Evolutionary conservation across 768 basidiomycete genomes (phyloP), one percentile per base, ranked within the genome.

Genomic region (Hebeloma cylindrosporum): DNA sequence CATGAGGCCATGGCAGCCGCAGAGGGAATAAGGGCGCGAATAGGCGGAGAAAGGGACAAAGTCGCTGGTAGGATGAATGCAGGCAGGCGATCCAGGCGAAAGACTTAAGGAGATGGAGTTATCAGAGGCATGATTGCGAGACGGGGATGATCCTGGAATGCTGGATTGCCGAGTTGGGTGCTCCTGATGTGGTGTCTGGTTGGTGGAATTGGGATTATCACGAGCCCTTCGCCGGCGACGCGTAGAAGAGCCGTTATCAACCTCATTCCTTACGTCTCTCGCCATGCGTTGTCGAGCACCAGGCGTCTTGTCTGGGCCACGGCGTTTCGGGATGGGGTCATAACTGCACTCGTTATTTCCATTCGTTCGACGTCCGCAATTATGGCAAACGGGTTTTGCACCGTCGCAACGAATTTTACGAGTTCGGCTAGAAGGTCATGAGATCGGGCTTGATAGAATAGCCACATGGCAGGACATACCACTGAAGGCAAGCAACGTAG

Each of bases 381-480:
- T 88, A 57, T 85, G 78, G 57, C 88, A 91, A 7, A 72, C 57
- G 7, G 88, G 88, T 52, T 83, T 88, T 7, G 82, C 82, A 41
- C 88, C 88, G 60, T 90, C 88, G 61, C 88, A 91, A 4, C 88
- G 81, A 51, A 86, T 88, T 58, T 91, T 91, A 18, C 87, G 77
- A 11, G 73, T 77, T 18, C 88, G 87, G 58, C 88, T 90, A 52
- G 13, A 59, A 34, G 47, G 26, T 43, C 13, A 43, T 47, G 21
- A 40, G 31, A 47, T 13, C 28, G 17, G 9, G 4, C 21, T 33
- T 33, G 36, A 26, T 33, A 44, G 23, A 39, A 34, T 22, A 53
- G 45, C 32, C 47, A 31, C 50, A 28, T 17, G 28, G 28, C 40
- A 26, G 21, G 9, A 62, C 73, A 22, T 51, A 86, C 88, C 88